Percentiles rank a stretch among this genome's conserved stretches.
Evolutionary conservation across 2,329 filamentous ascomycete species (phyloP).

Genomic region (Alternaria brassicicola): DNA sequence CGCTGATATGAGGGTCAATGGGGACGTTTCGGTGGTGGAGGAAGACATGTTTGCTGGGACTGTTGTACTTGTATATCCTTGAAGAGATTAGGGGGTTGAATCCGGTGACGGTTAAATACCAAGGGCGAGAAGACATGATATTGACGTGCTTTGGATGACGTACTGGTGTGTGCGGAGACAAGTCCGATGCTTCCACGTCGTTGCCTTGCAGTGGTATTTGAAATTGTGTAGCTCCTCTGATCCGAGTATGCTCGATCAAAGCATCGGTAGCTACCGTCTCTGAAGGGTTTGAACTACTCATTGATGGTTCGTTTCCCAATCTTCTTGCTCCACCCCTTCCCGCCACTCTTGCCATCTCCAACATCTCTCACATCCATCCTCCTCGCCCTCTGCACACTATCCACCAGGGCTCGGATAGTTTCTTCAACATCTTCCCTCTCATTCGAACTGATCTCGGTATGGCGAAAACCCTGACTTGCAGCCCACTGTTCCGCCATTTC

Average conservation of each 20-base stretch:
- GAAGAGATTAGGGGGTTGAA: neutral
- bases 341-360: neutral
- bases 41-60: neutral
- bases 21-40: neutral
- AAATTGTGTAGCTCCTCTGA: neutral
- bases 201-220: neutral
- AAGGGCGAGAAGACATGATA: neutral
- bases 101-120: neutral
- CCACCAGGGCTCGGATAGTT: slow-evolving; percentile 24
- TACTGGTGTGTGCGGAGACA: slow-evolving; percentile 1
- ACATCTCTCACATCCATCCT: slow-evolving; percentile 15
- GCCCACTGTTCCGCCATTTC: slow-evolving; percentile 33
- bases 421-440: slow-evolving; percentile 14
- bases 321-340: neutral
- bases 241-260: neutral
- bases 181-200: slow-evolving; percentile 5
- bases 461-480: slow-evolving; percentile 26
- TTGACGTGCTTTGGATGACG: neutral
- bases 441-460: slow-evolving; percentile 27
- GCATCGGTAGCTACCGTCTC: neutral
- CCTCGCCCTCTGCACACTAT: slow-evolving; percentile 14
- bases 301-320: neutral
- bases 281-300: neutral
- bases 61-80: neutral
- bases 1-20: slow-evolving; percentile 33